Evolutionary conservation across 176 grass and related monocot species (phyloP).

Genomic region (Panicum miliaceum): DNA sequence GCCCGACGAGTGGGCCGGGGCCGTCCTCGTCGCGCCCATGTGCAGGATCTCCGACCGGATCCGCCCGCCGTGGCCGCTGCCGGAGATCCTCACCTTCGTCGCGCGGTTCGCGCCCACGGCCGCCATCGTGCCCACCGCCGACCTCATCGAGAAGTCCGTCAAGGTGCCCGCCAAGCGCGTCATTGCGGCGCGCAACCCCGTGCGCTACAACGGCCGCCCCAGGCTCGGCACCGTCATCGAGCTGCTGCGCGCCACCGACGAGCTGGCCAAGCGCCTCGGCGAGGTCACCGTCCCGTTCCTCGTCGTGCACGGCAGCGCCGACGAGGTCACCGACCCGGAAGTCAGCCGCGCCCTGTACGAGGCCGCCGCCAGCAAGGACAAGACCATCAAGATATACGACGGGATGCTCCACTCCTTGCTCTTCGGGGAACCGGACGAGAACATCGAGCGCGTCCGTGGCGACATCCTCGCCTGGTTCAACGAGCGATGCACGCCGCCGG

Average conservation of each 20-base stretch:
- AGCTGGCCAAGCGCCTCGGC: constrained; percentile 57
- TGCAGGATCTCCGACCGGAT: constrained; percentile 90
- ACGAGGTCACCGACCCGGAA: constrained; percentile 86
- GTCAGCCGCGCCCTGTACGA: constrained; percentile 74
- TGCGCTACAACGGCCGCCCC: constrained; percentile 70
- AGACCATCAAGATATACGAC: constrained; percentile 88
- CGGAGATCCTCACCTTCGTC: constrained; percentile 72
- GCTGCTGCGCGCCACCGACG: constrained; percentile 78
- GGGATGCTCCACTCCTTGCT: constrained; percentile 96
- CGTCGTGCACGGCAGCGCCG: constrained; percentile 88
- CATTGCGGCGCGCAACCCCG: constrained; percentile 76
- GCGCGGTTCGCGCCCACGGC: constrained; percentile 74
- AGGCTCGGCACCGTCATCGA: constrained; percentile 85
- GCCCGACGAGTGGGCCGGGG: constrained; percentile 66
- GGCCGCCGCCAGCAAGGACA: constrained; percentile 76
- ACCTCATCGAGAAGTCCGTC: constrained; percentile 86
- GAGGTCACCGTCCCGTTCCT: constrained; percentile 89
- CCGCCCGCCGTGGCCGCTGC: constrained; percentile 70
- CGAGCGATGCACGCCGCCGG: constrained; percentile 53
- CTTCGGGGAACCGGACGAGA: constrained; percentile 83
- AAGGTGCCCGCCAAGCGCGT: constrained; percentile 81
- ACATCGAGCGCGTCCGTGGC: constrained; percentile 65
- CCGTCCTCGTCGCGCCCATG: constrained; percentile 90
- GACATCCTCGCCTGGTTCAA: constrained; percentile 86
- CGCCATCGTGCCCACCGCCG: constrained; percentile 81